phyloP scores from a whole-genome alignment of 208 protist species.

The Porcisia deanei region DNA sequence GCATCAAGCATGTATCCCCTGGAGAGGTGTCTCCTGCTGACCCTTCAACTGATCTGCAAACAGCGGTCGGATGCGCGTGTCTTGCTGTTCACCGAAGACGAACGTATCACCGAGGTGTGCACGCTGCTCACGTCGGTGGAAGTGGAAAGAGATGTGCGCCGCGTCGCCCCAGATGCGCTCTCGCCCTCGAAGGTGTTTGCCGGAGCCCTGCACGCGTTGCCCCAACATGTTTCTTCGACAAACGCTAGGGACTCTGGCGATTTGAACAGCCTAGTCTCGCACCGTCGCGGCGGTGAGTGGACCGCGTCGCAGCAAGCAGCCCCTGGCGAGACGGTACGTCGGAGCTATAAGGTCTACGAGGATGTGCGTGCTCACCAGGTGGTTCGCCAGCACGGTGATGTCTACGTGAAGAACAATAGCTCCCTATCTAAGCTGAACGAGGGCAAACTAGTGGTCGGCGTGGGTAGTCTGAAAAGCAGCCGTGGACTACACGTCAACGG shows the following conservation, averaged over 20 bases:
- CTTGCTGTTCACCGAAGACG: slow-evolving; percentile 66
- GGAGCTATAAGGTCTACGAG: slow-evolving; percentile 14
- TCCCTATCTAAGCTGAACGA: slow-evolving; percentile 63
- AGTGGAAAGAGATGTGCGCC: slow-evolving; percentile 13
- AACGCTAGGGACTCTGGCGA: neutral
- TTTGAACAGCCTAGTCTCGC: neutral
- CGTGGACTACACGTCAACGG: slow-evolving; percentile 83
- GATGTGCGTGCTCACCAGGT: slow-evolving; percentile 51
- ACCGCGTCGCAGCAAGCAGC: neutral
- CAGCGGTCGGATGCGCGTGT: slow-evolving; percentile 64
- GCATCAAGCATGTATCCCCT: slow-evolving; percentile 44
- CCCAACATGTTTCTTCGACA: neutral
- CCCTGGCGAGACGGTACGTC: neutral
- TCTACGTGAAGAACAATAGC: slow-evolving; percentile 82
- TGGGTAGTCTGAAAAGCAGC: slow-evolving; percentile 61
- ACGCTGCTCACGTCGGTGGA: slow-evolving; percentile 31
- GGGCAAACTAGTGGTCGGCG: slow-evolving; percentile 65
- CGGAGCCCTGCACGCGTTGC: slow-evolving; percentile 22
- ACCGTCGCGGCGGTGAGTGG: neutral
- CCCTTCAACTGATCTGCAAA: slow-evolving; percentile 74
- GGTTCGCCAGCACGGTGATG: slow-evolving; percentile 40
- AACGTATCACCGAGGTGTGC: slow-evolving; percentile 40
- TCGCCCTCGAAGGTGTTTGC: slow-evolving; percentile 8
- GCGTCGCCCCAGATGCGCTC: slow-evolving; percentile 12
- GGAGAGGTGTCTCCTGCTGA: slow-evolving; percentile 38